Evolutionary conservation across 768 basidiomycete genomes (phyloP).

Genomic region (Podaxis sp.): DNA sequence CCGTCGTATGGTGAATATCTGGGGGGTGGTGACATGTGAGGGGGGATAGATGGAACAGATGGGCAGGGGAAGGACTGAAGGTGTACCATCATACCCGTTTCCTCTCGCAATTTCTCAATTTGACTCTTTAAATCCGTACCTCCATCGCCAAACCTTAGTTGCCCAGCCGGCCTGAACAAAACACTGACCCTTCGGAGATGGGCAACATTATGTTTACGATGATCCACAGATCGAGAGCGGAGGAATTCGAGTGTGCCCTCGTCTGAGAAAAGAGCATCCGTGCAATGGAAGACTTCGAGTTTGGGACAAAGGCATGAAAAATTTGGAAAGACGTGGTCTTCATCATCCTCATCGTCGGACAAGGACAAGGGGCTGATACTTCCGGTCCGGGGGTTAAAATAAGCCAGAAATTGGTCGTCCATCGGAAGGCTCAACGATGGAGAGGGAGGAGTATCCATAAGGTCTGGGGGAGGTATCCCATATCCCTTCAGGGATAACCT

Average conservation of each 20-base stretch:
- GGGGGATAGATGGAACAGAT: neutral
- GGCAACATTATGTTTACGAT: neutral
- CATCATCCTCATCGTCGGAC: neutral
- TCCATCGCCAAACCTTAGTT: neutral
- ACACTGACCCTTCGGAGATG: slow-evolving; percentile 10
- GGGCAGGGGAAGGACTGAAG: neutral
- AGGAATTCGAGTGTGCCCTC: slow-evolving; percentile 1
- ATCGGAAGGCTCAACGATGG: neutral
- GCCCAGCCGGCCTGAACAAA: neutral
- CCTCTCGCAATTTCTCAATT: neutral
- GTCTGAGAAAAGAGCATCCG: slow-evolving; percentile 3
- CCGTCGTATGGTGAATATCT: neutral
- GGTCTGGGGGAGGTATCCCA: neutral
- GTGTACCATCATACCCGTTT: slow-evolving; percentile 4
- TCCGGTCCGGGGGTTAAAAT: neutral
- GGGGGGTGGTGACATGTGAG: neutral
- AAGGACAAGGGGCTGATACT: neutral
- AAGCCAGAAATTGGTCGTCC: neutral
- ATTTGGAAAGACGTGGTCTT: neutral
- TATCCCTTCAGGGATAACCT: slow-evolving; percentile 5
- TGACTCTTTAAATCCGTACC: neutral
- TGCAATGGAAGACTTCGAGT: slow-evolving; percentile 2
- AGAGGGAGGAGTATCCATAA: neutral
- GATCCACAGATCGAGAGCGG: slow-evolving; percentile 1
- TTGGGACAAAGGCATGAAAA: slow-evolving; percentile 6